Base-by-base conservation (phyloP, 164 flowering plant species). In the Piper betle region DNA sequence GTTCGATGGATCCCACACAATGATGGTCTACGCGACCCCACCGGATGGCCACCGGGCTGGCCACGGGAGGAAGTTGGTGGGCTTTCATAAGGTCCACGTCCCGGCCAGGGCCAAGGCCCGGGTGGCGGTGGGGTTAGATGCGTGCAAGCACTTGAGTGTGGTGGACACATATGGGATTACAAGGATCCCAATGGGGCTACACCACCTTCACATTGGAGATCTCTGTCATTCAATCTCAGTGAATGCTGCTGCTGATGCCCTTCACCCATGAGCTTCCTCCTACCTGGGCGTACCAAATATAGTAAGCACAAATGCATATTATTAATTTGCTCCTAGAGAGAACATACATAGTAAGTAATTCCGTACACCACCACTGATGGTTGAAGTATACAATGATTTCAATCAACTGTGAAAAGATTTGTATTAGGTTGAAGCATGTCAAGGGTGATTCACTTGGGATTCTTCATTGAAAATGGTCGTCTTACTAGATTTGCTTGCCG, bases 151-250 rank as follows among this genome's bases (percentile, higher is more conserved):
- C 54, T 60, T 86, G 19, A 87, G 95, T 55, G 79, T 87, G 5
- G 88, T 91, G 60, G 96, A 91, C 60, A 58, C 61, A 33, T 62
- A 65, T 3, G 96, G 97, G n/a, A 72, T 81, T 38, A 62, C 91
- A 54, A 79, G 96, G 63, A 83, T 91, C 66, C 90, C 96, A 3
- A 63, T 91, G 71, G 97, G 97, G 5, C 75, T 77, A 33, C 96
- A 91, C 55, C 59, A 64, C 9, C 75, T 91, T 60, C 82, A 80
- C 55, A 68, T 91, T 37, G 96, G 92, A 0, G 86, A 75, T 63
- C n/a, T 76, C 17, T 72, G 39, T 59, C 95, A 91, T 62, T 69
- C 83, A 1, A 67, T 91, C 55, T 80, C 87, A 0, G 81, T 91
- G 10, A 81, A 76, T 60, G 74, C 83, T 3, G 69, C 20, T 43